Conservation (phyloP, 768 basidiomycete species). For the Gyrodon lividus region DNA sequence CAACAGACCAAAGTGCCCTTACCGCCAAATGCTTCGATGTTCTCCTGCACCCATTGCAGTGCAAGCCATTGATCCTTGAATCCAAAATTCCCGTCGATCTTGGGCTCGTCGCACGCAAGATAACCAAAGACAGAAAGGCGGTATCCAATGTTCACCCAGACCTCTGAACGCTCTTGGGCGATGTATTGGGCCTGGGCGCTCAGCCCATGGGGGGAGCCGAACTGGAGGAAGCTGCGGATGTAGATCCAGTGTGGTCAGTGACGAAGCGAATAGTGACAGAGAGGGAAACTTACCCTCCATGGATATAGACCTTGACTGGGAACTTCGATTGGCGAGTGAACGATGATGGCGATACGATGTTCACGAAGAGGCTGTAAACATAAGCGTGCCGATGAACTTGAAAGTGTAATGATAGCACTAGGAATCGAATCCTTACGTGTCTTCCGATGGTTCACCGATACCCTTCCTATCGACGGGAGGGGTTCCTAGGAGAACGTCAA, state of each 20-base stretch:
- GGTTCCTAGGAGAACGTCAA: constrained; percentile 33
- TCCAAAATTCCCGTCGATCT: constrained; percentile 71
- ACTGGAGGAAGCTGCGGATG: constrained; percentile 64
- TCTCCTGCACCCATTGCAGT: constrained; percentile 66
- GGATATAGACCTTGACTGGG: constrained; percentile 74
- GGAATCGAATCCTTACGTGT: constrained; percentile 44
- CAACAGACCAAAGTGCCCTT: constrained; percentile 5
- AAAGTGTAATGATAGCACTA: neutral
- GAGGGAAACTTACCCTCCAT: constrained; percentile 58
- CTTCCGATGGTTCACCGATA: constrained; percentile 64
- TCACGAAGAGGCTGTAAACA: constrained; percentile 54
- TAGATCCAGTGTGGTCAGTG: neutral
- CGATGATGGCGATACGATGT: constrained; percentile 57
- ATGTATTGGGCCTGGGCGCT: constrained; percentile 64
- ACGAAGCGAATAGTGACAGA: neutral
- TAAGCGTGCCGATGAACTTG: neutral
- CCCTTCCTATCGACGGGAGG: constrained; percentile 62
- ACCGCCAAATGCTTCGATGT: constrained; percentile 73
- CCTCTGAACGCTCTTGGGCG: constrained; percentile 59
- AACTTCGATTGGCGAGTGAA: constrained; percentile 42
- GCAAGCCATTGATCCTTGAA: constrained; percentile 86
- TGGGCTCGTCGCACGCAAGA: constrained; percentile 61
- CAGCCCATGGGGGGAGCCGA: constrained; percentile 69
- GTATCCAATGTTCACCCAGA: constrained; percentile 79
- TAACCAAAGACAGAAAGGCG: constrained; percentile 78